These are phyloP conservation scores for Cichorium intybus DNA, from an alignment of 140 eudicot species.

Conservation along the genomic window DNA sequence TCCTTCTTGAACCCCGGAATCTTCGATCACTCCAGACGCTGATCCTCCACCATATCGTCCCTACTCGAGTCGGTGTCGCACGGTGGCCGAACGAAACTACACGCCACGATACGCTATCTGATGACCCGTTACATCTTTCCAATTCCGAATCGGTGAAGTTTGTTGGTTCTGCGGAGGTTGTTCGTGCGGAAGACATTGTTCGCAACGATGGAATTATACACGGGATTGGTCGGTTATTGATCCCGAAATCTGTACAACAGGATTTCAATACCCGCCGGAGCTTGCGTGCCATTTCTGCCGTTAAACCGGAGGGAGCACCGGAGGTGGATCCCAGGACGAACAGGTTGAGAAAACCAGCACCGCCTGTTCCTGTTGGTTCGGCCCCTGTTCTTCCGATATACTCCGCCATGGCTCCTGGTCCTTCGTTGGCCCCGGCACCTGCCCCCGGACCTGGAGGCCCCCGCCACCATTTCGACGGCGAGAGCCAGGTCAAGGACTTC, in stretches of 20 bases:
- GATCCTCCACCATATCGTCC: slow-evolving; percentile 62
- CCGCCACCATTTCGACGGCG: slow-evolving; percentile 88
- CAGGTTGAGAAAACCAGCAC: slow-evolving; percentile 51
- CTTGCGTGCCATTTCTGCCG: slow-evolving; percentile 66
- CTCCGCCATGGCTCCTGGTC: slow-evolving; percentile 95
- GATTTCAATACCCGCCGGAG: slow-evolving; percentile 71
- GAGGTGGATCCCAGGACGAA: slow-evolving; percentile 78
- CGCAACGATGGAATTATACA: slow-evolving; percentile 85
- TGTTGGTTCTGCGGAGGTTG: slow-evolving; percentile 42
- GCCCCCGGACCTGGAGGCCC: slow-evolving; percentile 98
- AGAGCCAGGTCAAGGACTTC: slow-evolving; percentile 83
- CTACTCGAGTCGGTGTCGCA: slow-evolving; percentile 42
- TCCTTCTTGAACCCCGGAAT: slow-evolving; percentile 77
- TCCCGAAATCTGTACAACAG: slow-evolving; percentile 73
- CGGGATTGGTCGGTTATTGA: slow-evolving; percentile 57
- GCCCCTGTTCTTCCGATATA: slow-evolving; percentile 67
- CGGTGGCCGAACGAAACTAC: slow-evolving; percentile 47
- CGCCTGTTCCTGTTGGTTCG: slow-evolving; percentile 54
- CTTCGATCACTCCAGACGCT: slow-evolving; percentile 64
- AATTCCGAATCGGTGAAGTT: neutral
- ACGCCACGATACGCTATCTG: slow-evolving; percentile 38
- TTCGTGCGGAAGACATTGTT: slow-evolving; percentile 41
- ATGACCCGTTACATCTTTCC: slow-evolving; percentile 25
- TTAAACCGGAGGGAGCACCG: slow-evolving; percentile 78
- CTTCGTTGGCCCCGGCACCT: slow-evolving; percentile 90